These are phyloP conservation scores for Larix kaempferi DNA, from an alignment of 75 land plant genomes.

Conservation along the genomic window DNA sequence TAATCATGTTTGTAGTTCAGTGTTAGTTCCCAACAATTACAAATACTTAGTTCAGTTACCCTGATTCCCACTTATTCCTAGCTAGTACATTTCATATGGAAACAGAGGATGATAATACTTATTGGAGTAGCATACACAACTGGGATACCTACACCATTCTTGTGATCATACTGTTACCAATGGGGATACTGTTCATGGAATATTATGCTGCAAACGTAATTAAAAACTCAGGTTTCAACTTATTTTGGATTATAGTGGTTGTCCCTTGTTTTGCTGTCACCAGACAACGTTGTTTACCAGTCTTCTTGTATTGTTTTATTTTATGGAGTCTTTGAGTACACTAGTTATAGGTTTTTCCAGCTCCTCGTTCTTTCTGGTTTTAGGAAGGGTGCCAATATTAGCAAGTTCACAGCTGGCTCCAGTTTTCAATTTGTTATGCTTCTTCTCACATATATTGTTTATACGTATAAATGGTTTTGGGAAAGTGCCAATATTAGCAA, in stretches of 20 bases:
- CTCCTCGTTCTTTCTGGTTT: not conserved
- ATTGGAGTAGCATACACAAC: constrained; percentile 27
- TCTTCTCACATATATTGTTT: no score
- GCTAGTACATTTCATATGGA: constrained; percentile 18
- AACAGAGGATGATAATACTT: constrained; percentile 20
- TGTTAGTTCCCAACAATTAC: not conserved
- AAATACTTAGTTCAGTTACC: not conserved
- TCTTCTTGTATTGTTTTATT: not conserved
- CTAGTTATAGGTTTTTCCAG: not conserved
- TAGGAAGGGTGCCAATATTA: constrained; percentile 18
- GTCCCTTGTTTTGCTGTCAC: not conserved
- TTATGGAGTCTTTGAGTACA: not conserved
- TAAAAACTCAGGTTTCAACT: not conserved
- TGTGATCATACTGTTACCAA: constrained; percentile 29
- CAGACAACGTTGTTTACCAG: not conserved
- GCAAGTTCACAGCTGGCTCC: no score
- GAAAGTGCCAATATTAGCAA: constrained; percentile 16
- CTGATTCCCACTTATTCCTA: not conserved
- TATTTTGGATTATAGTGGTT: not conserved
- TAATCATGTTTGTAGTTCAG: not conserved
- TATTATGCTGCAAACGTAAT: constrained; percentile 30
- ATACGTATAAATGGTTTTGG: no score
- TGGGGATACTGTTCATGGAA: constrained; percentile 29
- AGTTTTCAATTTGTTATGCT: no score
- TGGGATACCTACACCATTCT: constrained; percentile 26